phyloP scores from a whole-genome alignment of 768 basidiomycete genomes.

The Collybia sordida region DNA sequence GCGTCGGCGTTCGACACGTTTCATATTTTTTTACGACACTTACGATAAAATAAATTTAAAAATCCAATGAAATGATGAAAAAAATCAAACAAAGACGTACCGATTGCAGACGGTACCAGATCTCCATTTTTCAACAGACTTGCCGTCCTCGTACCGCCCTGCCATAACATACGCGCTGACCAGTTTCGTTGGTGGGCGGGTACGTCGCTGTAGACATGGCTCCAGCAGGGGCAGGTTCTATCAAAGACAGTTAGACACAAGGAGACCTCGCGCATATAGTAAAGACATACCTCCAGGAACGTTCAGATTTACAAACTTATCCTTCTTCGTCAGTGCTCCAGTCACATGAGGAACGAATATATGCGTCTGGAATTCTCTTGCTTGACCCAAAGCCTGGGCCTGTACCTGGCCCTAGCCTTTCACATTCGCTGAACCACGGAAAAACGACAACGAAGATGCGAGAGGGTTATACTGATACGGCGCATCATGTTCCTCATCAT shows the following conservation, averaged over 20 bases:
- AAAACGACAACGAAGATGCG: too few species aligned
- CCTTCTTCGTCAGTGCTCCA: conserved; percentile 70
- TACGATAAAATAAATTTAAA: conserved; percentile 22
- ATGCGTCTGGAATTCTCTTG: conserved; percentile 56
- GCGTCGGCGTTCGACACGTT: conserved; percentile 74
- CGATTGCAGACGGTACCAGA: conserved; percentile 84
- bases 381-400: conserved; percentile 23
- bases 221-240: neutral
- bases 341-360: conserved; percentile 74
- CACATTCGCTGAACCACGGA: too few species aligned
- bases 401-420: neutral
- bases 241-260: neutral
- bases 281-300: conserved; percentile 15
- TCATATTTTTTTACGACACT: conserved; percentile 87
- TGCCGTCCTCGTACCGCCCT: conserved; percentile 80
- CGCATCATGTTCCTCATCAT: too few species aligned
- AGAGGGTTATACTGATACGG: neutral
- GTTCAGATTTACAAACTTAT: conserved; percentile 34
- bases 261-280: neutral
- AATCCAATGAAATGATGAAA: neutral
- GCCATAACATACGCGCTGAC: conserved; percentile 71
- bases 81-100: conserved; percentile 35
- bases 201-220: conserved; percentile 22
- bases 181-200: conserved; percentile 54
- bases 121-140: conserved; percentile 88